Conservation (phyloP, 768 basidiomycete genomes). For the Phaffia tasmanica region DNA sequence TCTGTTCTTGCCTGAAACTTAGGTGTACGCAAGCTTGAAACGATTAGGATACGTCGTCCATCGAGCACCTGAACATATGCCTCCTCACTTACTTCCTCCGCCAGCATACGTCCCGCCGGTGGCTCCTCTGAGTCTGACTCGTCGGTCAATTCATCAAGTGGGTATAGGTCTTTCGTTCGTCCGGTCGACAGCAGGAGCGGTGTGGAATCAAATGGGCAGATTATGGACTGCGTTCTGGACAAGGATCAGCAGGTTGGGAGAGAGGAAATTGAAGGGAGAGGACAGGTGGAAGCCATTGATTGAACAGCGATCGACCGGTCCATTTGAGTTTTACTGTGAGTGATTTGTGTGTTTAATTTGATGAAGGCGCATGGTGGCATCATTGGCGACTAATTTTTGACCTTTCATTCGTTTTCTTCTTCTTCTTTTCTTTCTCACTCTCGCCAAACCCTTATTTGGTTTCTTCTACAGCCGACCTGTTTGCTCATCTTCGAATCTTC, state of each 20-base stretch:
- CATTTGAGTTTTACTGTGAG: too few relatives aligned
- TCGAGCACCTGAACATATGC: conserved; percentile 40
- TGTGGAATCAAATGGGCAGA: neutral
- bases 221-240: neutral
- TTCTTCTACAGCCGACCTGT: conserved; percentile 8
- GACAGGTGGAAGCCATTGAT: too few relatives aligned
- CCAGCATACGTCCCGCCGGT: neutral
- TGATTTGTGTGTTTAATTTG: neutral
- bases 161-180: neutral
- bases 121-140: neutral
- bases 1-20: too few relatives aligned
- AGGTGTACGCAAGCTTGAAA: conserved; percentile 83
- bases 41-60: conserved; percentile 82
- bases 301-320: too few relatives aligned
- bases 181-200: neutral
- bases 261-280: neutral
- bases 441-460: too few relatives aligned
- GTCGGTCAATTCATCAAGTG: neutral
- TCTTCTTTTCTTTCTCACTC: neutral
- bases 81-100: neutral
- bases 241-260: neutral
- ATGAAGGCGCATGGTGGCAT: neutral
- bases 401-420: neutral
- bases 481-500: conserved; percentile 11
- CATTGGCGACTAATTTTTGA: neutral